Conservation (phyloP, 2,329 filamentous ascomycete species). For the Chrysoporthe austroafricana region DNA sequence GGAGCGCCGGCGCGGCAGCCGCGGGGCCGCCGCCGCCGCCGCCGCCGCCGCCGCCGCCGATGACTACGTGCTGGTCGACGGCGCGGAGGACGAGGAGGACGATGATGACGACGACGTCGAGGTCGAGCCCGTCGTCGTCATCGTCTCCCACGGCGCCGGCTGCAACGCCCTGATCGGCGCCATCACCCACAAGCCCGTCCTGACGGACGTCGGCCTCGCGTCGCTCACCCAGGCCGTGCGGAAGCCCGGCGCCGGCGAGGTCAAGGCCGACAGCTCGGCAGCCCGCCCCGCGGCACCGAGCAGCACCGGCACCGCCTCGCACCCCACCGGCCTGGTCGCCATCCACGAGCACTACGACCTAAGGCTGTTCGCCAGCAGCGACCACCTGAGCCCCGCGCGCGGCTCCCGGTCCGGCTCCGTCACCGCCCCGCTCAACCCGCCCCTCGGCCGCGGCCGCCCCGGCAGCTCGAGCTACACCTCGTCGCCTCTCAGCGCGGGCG, state of each 20-base stretch:
- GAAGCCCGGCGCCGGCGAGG: slow-evolving; percentile 48
- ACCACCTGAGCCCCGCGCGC: slow-evolving; percentile 63
- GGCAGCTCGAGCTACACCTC: slow-evolving; percentile 44
- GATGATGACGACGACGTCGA: slow-evolving; percentile 50
- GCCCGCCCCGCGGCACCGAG: slow-evolving; percentile 30
- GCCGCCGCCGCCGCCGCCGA: slow-evolving; percentile 33
- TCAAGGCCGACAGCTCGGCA: slow-evolving; percentile 29
- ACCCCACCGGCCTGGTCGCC: slow-evolving; percentile 42
- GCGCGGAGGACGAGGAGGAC: slow-evolving; percentile 39
- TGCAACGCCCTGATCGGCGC: slow-evolving; percentile 95
- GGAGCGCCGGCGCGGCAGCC: slow-evolving; percentile 37
- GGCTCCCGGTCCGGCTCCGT: slow-evolving; percentile 33
- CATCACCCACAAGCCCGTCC: slow-evolving; percentile 85
- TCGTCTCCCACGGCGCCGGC: slow-evolving; percentile 93
- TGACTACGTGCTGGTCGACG: slow-evolving; percentile 39
- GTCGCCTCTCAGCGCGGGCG: slow-evolving; percentile 32
- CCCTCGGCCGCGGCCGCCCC: slow-evolving; percentile 44
- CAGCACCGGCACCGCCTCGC: slow-evolving; percentile 24
- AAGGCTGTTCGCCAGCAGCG: slow-evolving; percentile 72
- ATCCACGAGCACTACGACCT: slow-evolving; percentile 72
- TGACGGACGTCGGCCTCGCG: slow-evolving; percentile 87
- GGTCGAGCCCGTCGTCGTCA: slow-evolving; percentile 76
- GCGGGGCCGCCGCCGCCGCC: no score
- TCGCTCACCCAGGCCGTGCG: slow-evolving; percentile 87
- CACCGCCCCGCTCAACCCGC: slow-evolving; percentile 37